Conservation (phyloP, 192 early-diverging fungal genomes). For the Coemansia sp. region DNA sequence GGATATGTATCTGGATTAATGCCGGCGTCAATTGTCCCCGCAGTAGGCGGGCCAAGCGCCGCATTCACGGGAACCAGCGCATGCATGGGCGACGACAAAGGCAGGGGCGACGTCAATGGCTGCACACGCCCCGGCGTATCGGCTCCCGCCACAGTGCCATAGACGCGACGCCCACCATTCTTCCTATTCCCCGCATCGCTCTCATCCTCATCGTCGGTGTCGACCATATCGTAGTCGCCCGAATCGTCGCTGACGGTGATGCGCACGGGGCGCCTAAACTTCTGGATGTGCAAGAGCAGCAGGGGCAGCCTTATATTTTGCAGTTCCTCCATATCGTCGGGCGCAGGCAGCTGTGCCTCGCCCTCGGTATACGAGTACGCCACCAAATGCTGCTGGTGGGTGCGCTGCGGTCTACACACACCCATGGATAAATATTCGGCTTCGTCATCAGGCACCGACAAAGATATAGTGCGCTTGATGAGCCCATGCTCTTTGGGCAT, state of each 20-base stretch:
- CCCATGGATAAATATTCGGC: constrained; percentile 23
- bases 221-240: constrained; percentile 21
- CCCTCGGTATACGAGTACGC: constrained; percentile 38
- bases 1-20: not conserved
- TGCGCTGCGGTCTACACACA: constrained; percentile 2
- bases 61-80: too few relatives aligned
- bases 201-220: constrained; percentile 24
- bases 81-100: not conserved
- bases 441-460: constrained; percentile 57
- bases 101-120: not conserved
- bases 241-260: constrained; percentile 18
- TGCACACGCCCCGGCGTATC: not conserved
- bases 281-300: constrained; percentile 31
- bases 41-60: too few relatives aligned
- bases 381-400: constrained; percentile 47
- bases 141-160: not conserved
- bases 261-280: constrained; percentile 35
- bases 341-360: constrained; percentile 8
- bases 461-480: constrained; percentile 79
- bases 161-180: not conserved
- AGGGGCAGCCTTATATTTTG: constrained; percentile 27
- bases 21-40: too few relatives aligned
- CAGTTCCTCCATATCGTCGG: constrained; percentile 48
- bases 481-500: constrained; percentile 61
- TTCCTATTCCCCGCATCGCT: not conserved